These are phyloP conservation scores for Talaromyces sp. DNA, from an alignment of 2,329 filamentous ascomycete genomes.

Conservation along the genomic window DNA sequence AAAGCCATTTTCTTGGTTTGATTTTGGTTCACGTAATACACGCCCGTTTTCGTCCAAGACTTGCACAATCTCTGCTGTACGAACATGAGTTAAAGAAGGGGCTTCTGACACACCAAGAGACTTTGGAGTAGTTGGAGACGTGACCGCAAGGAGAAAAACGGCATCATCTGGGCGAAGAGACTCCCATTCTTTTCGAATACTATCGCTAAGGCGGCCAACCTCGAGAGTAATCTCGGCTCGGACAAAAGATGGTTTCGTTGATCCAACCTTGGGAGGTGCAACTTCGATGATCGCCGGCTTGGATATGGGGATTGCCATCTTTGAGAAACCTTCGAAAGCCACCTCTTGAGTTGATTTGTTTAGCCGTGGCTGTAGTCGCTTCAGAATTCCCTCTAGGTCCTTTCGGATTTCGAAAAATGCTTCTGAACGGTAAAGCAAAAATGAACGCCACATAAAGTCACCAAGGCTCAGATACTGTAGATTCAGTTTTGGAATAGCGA, in stretches of 20 bases:
- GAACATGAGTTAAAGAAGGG: constrained; percentile 56
- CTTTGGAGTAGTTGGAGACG: constrained; percentile 38
- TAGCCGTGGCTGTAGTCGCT: constrained; percentile 67
- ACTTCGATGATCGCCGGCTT: constrained; percentile 86
- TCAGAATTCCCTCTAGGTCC: constrained; percentile 78
- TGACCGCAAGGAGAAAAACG: constrained; percentile 77
- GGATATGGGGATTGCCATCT: constrained; percentile 82
- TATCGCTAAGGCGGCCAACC: constrained; percentile 70
- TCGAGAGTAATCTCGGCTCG: constrained; percentile 82
- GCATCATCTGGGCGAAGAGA: constrained; percentile 79
- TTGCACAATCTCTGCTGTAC: constrained; percentile 80
- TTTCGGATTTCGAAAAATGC: constrained; percentile 90
- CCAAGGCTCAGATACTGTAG: constrained; percentile 91
- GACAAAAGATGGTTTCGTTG: constrained; percentile 75
- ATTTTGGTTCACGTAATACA: constrained; percentile 55
- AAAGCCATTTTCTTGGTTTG: constrained; percentile 58
- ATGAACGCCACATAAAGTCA: constrained; percentile 94
- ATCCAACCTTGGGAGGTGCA: constrained; percentile 74
- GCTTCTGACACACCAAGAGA: constrained; percentile 3
- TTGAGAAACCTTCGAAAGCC: constrained; percentile 77
- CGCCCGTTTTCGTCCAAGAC: constrained; percentile 81
- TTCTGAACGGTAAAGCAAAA: constrained; percentile 83
- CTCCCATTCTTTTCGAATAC: constrained; percentile 83
- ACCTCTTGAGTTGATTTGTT: constrained; percentile 60
- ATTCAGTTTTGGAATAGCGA: constrained; percentile 91